Evolutionary conservation across 2,329 filamentous ascomycete genomes (phyloP), one percentile per base, ranked within the genome.

Genomic region (Epichloe sibirici): DNA sequence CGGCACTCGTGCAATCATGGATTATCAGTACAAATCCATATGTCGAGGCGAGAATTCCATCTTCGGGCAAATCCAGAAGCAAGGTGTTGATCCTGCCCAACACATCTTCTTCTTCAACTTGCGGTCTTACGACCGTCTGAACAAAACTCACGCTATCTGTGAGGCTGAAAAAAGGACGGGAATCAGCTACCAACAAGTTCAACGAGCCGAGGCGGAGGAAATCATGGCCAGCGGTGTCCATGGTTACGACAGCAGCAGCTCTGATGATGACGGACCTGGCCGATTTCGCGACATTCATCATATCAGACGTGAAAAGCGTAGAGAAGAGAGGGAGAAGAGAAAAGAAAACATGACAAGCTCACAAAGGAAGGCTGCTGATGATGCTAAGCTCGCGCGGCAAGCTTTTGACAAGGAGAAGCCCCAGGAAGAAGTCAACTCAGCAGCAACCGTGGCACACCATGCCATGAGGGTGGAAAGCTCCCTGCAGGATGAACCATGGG

Each of bases 21-120:
- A 97, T 65, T 97, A 95, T 63, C 93, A 97, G 65, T 98, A 93
- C 75, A 95, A 94, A 69, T 95, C 89, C 0, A 95, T 98, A 58
- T 88, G 86, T 63, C 85, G 93, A 45, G 93, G 93, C 5, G 85
- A 94, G 57, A 76, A 97, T 64, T 95, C 89, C 4, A 97, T 98
- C 50, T 93, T 86, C 60, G 89, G 81, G 40, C 84, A 86, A 63
- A 82, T 96, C 53, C 69, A 68, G 45, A 80, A 79, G 6, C 75
- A 86, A 56, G 90, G 87, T 1, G 79, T 93, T 1, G 83, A 96
- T 60, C 89, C 90, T 0, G 78, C 62, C 0, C 63, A 96, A 55
- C 79, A 97, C 68, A 83, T 98, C 35, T 96, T 94, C 69, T 78
- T 95, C 63, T 98, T 97, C 76, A 97, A 97, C 59, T 73, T 98